Evolutionary conservation across 371 early-diverging fungal species (phyloP).

Genomic region (Mortierella sp.): DNA sequence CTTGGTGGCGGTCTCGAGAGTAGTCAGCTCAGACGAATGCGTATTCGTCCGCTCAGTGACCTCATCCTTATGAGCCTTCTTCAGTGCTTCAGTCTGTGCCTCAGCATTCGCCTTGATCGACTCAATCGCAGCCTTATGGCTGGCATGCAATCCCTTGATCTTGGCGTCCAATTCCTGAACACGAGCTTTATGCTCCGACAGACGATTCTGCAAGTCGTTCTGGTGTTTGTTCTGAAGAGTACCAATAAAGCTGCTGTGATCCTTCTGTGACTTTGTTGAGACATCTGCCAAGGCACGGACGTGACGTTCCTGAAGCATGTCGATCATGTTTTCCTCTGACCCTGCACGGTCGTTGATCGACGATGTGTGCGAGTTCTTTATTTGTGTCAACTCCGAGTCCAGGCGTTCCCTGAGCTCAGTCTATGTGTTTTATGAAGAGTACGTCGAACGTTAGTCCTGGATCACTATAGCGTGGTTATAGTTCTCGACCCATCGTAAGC

Average conservation of each 20-base stretch:
- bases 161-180: constrained; percentile 20
- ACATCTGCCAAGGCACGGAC: constrained; percentile 24
- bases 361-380: constrained; percentile 41
- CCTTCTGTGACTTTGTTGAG: constrained; percentile 22
- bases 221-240: constrained; percentile 35
- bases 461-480: neutral
- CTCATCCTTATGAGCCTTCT: constrained; percentile 19
- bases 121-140: constrained; percentile 15
- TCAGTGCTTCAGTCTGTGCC: constrained; percentile 1
- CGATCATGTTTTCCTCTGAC: constrained; percentile 18
- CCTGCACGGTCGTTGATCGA: constrained; percentile 23
- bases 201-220: constrained; percentile 15
- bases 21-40: constrained; percentile 23
- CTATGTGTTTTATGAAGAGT: constrained; percentile 5
- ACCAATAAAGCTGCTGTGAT: constrained; percentile 18
- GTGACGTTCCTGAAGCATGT: constrained; percentile 35
- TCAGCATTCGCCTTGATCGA: constrained; percentile 17
- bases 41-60: constrained; percentile 10
- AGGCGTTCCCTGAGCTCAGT: constrained; percentile 39
- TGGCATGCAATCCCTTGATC: constrained; percentile 29
- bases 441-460: neutral
- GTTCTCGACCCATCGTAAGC: neutral
- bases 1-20: constrained; percentile 21
- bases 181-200: constrained; percentile 10
- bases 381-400: constrained; percentile 36